Base-by-base conservation (phyloP, 2,329 filamentous ascomycete species). In the Gyromitra esculenta region DNA sequence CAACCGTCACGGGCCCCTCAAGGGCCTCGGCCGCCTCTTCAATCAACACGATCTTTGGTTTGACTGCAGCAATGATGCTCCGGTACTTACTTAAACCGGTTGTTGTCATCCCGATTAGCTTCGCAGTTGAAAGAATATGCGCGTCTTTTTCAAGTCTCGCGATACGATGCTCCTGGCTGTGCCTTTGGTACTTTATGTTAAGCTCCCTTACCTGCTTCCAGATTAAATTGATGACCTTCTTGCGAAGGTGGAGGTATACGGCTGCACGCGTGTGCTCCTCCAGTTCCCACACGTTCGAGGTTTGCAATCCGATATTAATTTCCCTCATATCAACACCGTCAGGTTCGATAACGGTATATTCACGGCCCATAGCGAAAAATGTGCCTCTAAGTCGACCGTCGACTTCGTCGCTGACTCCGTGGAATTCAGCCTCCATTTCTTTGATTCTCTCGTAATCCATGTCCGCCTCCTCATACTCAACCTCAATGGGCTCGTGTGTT, bases 51-150 rank as follows among this genome's bases (percentile, higher is more conserved):
- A 92, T 86, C 31, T 86, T 88, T 0, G 93, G 92, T 37, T 87
- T 85, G 3, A 95, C 82, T 1, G 88, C 88, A 0, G 89, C 86
- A 25, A 96, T 85, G 1, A 95, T 85, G 0, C 87, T 88, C 2
- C 92, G 89, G 77, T 96, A 95, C 80, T 96, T 96, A 83, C 90
- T 91, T 7, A 96, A 82, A 0, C 93, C 92, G 0, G 93, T 96
- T 0, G 91, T 94, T 0, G 93, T 97, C 85, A 90, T 87, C 7
- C 89, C 89, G 66, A 91, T 86, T 35, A 91, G 82, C 71, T 86
- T 88, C 4, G 87, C 85, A 65, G 88, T 88, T 43, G 88, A 87
- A 2, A 95, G 84, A 31, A 92, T 85, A 25, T 87, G 83, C 7
- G 87, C 83, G 75, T 93, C 88, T 45, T 86, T 85, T 74, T 90